Base-by-base conservation (phyloP, 148 eudicot species). In the Nyssa sinensis region DNA sequence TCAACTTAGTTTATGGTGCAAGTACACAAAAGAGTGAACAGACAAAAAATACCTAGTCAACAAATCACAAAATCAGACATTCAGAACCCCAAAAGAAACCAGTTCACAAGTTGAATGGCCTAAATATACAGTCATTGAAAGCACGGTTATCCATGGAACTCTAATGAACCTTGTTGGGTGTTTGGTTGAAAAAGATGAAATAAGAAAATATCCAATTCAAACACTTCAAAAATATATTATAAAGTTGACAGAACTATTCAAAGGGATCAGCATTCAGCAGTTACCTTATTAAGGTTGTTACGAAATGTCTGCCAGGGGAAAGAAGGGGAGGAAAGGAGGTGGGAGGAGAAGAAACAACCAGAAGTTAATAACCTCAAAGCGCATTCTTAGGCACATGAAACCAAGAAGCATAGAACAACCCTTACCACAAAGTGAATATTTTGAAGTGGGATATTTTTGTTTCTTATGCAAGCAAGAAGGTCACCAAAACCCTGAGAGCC, bases 251-350 rank as follows among this genome's bases (percentile, higher is more conserved):
- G 29, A 25, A 31, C n/a, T 30, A 67, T 60, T 61, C 28, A 74
- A 67, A 61, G 31, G 68, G 27, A 62, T 21, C 29, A 51, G 61
- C 19, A 64, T 12, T n/a, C n/a, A n/a, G n/a, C n/a, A n/a, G n/a
- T 75, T 93, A 95, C 99, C 99, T 95, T 95, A 84, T 95, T 95
- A 57, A 95, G 94, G 84, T 95, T 95, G 90, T 95, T 95, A 21
- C 99, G 97, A 67, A 88, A 95, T 4, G 99, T 95, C 99, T 95
- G 97, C 83, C 75, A 76, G 19, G 59, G 23, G 58, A 60, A 39
- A 55, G 34, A 47, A 72, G 67, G 25, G 29, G 7, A 25, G 21
- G 30, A 51, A 51, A 79, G 24, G 25, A 81, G 67, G 44, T 67
- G 27, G 41, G 32, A 64, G 49, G 28, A 4, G 23, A 68, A 25